Conservation (phyloP, 805 yeast genomes). For the Teunomyces panamensis region DNA sequence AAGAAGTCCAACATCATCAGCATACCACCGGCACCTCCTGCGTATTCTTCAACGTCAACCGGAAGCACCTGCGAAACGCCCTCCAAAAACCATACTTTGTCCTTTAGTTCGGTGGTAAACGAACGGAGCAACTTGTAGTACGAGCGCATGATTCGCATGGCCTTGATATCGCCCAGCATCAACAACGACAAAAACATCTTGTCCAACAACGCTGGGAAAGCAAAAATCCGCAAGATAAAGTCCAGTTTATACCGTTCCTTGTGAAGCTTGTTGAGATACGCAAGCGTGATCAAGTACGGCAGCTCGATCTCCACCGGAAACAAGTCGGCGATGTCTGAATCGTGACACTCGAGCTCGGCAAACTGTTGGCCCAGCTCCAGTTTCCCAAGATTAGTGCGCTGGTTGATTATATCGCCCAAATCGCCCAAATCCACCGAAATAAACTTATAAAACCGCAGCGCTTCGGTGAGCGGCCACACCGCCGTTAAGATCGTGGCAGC, state of each 20-base stretch:
- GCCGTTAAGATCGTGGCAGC: constrained; percentile 95
- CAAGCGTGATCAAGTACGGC: constrained; percentile 84
- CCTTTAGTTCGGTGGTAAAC: constrained; percentile 83
- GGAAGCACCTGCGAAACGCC: constrained; percentile 88
- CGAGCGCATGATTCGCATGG: constrained; percentile 87
- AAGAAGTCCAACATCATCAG: constrained; percentile 87
- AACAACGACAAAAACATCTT: constrained; percentile 71
- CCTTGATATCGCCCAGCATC: constrained; percentile 80
- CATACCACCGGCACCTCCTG: constrained; percentile 86
- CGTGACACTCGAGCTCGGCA: constrained; percentile 76
- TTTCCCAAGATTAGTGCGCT: constrained; percentile 14
- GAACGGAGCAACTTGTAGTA: constrained; percentile 79
- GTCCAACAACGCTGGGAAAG: constrained; percentile 90
- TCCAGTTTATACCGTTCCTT: constrained; percentile 81
- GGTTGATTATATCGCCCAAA: constrained; percentile 66
- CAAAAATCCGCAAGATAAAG: constrained; percentile 81
- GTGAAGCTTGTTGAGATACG: constrained; percentile 79
- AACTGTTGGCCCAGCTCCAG: constrained; percentile 19
- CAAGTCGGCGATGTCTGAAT: constrained; percentile 76
- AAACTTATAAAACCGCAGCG: constrained; percentile 42
- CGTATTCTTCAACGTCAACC: constrained; percentile 85
- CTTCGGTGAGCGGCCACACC: constrained; percentile 79
- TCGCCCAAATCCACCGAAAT: constrained; percentile 85
- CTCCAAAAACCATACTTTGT: constrained; percentile 89
- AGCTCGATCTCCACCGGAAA: constrained; percentile 83